phyloP scores from a whole-genome alignment of 139 green algal genomes.

The Chlorella sp. region DNA sequence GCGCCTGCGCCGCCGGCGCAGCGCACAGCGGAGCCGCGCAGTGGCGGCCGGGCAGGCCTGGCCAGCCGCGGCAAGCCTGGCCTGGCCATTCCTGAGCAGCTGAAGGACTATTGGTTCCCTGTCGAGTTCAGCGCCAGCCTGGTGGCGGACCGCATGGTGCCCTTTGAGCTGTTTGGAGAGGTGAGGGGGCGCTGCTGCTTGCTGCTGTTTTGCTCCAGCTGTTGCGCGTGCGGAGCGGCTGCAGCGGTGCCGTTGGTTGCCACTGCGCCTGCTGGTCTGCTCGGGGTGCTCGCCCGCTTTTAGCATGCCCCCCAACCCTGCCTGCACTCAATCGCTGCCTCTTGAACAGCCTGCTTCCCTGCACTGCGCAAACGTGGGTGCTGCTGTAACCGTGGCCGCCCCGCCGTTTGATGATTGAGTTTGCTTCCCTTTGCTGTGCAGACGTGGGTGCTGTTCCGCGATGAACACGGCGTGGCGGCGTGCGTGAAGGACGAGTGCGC shows the following conservation, averaged over 20 bases:
- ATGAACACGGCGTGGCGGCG: constrained; percentile 32
- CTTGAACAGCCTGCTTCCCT: too few species aligned
- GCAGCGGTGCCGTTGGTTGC: background rate
- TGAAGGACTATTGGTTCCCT: constrained; percentile 56
- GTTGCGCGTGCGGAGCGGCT: too few species aligned
- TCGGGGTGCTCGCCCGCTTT: too few species aligned
- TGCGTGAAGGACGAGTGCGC: constrained; percentile 89
- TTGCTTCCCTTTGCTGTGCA: too few species aligned
- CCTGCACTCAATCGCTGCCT: too few species aligned
- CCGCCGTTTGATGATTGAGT: too few species aligned
- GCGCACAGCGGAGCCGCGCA: too few species aligned
- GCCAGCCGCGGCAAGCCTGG: constrained; percentile 23
- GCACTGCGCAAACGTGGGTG: too few species aligned
- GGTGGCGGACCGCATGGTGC: constrained; percentile 39
- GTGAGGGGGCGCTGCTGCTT: background rate
- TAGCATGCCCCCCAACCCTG: too few species aligned
- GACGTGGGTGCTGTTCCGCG: constrained; percentile 96
- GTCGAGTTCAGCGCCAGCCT: constrained; percentile 47
- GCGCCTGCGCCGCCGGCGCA: too few species aligned
- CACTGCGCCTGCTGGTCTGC: too few species aligned
- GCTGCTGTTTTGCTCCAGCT: background rate
- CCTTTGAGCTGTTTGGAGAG: constrained; percentile 94
- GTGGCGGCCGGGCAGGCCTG: constrained; percentile 15
- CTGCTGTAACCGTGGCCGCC: too few species aligned
- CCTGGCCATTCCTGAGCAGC: constrained; percentile 36